Conservation (phyloP, 2,329 filamentous ascomycete species). For the Rhynchosporium agropyri region DNA sequence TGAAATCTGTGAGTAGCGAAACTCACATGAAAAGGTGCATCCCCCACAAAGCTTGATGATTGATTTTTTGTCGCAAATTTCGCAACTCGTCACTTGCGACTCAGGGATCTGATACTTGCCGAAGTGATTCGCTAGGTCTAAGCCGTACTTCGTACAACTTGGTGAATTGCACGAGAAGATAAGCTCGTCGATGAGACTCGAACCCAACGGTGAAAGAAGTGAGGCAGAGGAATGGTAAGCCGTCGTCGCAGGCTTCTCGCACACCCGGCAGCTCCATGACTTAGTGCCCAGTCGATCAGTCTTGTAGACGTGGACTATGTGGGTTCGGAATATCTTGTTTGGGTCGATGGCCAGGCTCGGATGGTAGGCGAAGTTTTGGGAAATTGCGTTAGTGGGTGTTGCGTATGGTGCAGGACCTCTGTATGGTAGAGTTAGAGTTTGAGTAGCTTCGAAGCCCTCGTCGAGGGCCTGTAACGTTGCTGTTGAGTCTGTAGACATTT, state of each 20-base stretch:
- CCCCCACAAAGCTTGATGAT: constrained; percentile 15
- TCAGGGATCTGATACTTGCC: constrained; percentile 7
- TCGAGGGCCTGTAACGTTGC: constrained; percentile 10
- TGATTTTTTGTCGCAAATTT: constrained; percentile 18
- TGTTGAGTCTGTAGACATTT: constrained; percentile 16
- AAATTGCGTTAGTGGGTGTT: not conserved
- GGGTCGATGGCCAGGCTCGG: not conserved
- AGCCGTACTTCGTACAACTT: constrained; percentile 3
- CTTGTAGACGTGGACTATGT: constrained; percentile 10
- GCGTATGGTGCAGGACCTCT: constrained; percentile 2
- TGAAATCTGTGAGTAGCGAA: not conserved
- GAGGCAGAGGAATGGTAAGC: constrained; percentile 18
- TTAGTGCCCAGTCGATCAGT: constrained; percentile 13
- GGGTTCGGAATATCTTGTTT: constrained; percentile 15
- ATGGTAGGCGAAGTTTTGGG: constrained; percentile 3
- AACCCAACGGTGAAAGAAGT: constrained; percentile 9
- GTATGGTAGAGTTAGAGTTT: constrained; percentile 8
- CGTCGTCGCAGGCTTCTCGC: constrained; percentile 9
- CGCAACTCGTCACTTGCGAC: constrained; percentile 9
- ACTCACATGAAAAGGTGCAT: constrained; percentile 21
- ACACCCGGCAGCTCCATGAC: constrained; percentile 12
- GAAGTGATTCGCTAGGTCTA: constrained; percentile 18
- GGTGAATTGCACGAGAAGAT: constrained; percentile 17
- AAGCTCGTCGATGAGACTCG: constrained; percentile 6
- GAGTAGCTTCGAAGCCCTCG: not conserved